Evolutionary conservation across 352 stramenopile genomes (phyloP).

Genomic region (Phytophthora pinifolia): DNA sequence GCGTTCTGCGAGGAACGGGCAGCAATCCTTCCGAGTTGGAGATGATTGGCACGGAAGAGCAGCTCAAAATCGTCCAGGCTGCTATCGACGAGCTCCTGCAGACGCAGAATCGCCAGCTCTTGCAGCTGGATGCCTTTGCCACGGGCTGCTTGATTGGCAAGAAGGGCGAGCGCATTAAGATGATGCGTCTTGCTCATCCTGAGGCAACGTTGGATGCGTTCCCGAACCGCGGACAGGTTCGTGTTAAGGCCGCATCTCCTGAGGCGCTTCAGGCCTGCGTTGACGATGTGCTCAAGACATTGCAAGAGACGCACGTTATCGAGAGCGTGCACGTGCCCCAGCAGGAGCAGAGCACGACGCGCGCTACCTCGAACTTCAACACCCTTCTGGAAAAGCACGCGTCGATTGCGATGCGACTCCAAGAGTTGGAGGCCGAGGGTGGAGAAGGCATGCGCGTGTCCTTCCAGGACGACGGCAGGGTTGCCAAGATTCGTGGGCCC

Average conservation of each 20-base stretch:
- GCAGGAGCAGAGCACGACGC: constrained; percentile 15
- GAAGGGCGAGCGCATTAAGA: constrained; percentile 81
- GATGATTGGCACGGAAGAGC: constrained; percentile 72
- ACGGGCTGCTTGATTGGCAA: constrained; percentile 76
- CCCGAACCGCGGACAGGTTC: constrained; percentile 64
- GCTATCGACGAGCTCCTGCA: constrained; percentile 66
- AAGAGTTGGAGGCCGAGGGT: constrained; percentile 75
- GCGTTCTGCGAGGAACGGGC: constrained; percentile 45
- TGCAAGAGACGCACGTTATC: constrained; percentile 64
- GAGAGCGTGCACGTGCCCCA: constrained; percentile 56
- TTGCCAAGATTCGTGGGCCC: constrained; percentile 69
- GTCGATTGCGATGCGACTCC: constrained; percentile 54
- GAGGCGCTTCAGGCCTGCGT: constrained; percentile 64
- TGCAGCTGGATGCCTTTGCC: constrained; percentile 75
- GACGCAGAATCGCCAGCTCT: constrained; percentile 73
- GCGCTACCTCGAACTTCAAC: constrained; percentile 49
- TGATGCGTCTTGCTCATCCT: constrained; percentile 58
- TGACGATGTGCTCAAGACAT: constrained; percentile 56
- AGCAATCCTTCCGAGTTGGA: constrained; percentile 55
- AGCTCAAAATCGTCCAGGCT: constrained; percentile 50
- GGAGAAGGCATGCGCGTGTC: constrained; percentile 63
- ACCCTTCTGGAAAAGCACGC: constrained; percentile 58
- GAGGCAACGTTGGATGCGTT: constrained; percentile 73
- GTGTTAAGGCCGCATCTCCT: constrained; percentile 57
- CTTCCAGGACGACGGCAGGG: constrained; percentile 66